These are phyloP conservation scores for Yarrowia divulgata DNA, from an alignment of 805 yeast species.

Conservation along the genomic window DNA sequence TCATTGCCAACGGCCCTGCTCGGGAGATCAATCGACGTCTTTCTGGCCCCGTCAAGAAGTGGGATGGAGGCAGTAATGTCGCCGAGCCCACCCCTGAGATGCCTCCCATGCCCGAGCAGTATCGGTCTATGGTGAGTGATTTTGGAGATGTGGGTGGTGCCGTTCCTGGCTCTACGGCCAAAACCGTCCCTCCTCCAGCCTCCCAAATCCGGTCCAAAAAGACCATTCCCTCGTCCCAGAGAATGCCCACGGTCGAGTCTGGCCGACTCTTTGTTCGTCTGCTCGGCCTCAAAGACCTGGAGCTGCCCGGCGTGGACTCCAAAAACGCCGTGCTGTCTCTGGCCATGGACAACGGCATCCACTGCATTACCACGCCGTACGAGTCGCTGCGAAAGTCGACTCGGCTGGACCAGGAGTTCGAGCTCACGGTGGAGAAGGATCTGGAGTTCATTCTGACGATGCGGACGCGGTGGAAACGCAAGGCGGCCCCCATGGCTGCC, in stretches of 20 bases:
- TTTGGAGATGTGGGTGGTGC: not conserved
- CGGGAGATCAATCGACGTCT: conserved; percentile 22
- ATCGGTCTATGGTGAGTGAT: conserved; percentile 20
- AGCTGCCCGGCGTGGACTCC: conserved; percentile 54
- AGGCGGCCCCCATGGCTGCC: conserved; percentile 5
- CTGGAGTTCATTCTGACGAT: conserved; percentile 75
- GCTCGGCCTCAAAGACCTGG: conserved; percentile 48
- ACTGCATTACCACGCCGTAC: conserved; percentile 72
- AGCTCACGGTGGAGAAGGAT: conserved; percentile 66
- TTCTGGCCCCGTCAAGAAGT: conserved; percentile 27
- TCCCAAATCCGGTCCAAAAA: conserved; percentile 6
- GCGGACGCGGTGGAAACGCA: conserved; percentile 40
- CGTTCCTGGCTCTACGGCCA: not conserved
- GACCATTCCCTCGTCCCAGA: conserved; percentile 30
- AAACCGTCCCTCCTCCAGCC: conserved; percentile 1
- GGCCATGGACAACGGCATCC: conserved; percentile 76
- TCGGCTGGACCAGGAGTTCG: conserved; percentile 75
- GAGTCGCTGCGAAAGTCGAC: conserved; percentile 44
- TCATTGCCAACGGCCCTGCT: conserved; percentile 43
- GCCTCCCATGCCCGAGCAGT: conserved; percentile 28
- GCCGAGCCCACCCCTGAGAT: conserved; percentile 20
- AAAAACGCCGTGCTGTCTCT: conserved; percentile 59
- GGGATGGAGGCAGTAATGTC: conserved; percentile 21
- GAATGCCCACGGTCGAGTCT: conserved; percentile 39
- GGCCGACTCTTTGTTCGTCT: conserved; percentile 46